A percentile compares a stretch with the other conserved stretches of the same genome.
These are phyloP conservation scores for Beta corolliflora DNA, from an alignment of 179 eudicot genomes.

Conservation along the genomic window DNA sequence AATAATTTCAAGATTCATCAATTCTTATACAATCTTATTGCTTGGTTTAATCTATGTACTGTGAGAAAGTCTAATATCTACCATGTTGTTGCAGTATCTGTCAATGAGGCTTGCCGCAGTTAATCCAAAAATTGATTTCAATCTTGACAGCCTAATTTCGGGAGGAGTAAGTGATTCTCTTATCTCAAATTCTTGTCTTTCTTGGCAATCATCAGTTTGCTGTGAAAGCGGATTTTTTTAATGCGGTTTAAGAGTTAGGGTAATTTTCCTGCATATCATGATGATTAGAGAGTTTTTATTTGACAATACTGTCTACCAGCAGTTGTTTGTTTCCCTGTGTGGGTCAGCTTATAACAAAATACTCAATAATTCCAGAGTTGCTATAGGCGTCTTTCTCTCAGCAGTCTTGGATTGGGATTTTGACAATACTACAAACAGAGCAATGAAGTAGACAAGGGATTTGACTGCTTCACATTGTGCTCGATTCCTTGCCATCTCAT, in stretches of 20 bases:
- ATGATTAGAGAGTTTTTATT: not conserved
- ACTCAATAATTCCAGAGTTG: no score
- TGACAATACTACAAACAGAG: not conserved
- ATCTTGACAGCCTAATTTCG: constrained; percentile 71
- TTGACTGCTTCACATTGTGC: not conserved
- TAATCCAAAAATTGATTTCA: constrained; percentile 79
- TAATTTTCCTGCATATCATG: not conserved
- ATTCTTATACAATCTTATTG: not conserved
- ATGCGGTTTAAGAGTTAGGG: not conserved
- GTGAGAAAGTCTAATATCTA: not conserved
- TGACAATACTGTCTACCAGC: not conserved
- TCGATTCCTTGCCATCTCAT: not conserved
- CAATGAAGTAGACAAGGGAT: constrained; percentile 1
- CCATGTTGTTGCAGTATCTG: constrained; percentile 53
- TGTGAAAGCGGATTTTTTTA: not conserved
- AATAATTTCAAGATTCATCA: not conserved
- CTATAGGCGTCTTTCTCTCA: not conserved
- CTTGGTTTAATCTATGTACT: constrained; percentile 10
- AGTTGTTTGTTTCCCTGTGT: not conserved
- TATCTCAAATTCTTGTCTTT: constrained; percentile 1
- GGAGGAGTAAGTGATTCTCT: constrained; percentile 59
- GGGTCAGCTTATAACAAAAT: not conserved
- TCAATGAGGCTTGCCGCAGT: constrained; percentile 99
- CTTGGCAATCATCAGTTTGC: constrained; percentile 2
- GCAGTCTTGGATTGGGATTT: not conserved